These are phyloP conservation scores for Bimuria novae-zelandiae DNA, from an alignment of 2,329 filamentous ascomycete genomes.

Conservation along the genomic window DNA sequence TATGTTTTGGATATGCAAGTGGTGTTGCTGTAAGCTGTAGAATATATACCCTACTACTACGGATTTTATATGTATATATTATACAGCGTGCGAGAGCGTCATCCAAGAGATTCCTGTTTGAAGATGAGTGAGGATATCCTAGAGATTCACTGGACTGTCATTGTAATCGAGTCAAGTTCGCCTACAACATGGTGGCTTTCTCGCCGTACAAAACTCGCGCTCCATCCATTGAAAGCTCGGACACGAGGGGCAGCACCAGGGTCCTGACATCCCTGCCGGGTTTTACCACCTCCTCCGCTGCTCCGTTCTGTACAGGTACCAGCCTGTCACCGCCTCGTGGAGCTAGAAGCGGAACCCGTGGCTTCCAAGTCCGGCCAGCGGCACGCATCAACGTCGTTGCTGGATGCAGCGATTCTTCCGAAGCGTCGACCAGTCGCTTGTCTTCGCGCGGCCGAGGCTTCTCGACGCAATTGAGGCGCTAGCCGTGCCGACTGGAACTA, in stretches of 20 bases:
- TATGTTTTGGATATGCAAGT: neutral
- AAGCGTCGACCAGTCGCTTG: slow-evolving; percentile 24
- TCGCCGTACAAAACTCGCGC: too few relatives aligned
- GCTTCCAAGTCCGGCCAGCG: slow-evolving; percentile 15
- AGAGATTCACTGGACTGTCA: too few relatives aligned
- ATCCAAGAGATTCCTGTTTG: too few relatives aligned
- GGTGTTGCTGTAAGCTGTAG: too few relatives aligned
- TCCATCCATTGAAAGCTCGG: neutral
- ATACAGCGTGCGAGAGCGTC: too few relatives aligned
- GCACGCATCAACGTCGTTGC: slow-evolving; percentile 22
- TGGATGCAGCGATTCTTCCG: slow-evolving; percentile 29
- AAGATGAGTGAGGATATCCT: too few relatives aligned
- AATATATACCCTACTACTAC: too few relatives aligned
- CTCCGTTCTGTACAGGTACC: neutral
- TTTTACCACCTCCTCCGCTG: neutral
- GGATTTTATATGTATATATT: too few relatives aligned
- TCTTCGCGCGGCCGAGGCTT: slow-evolving; percentile 7
- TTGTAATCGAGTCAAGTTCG: too few relatives aligned
- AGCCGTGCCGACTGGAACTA: neutral
- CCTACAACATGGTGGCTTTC: too few relatives aligned
- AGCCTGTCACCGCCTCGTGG: neutral
- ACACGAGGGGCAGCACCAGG: neutral
- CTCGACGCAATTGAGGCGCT: neutral
- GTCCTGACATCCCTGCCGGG: neutral
- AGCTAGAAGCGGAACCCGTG: neutral